Percentiles rank a stretch among this genome's conserved stretches.
Evolutionary conservation across 2,329 filamentous ascomycete species (phyloP).

Genomic region (Colletotrichum higginsianum): DNA sequence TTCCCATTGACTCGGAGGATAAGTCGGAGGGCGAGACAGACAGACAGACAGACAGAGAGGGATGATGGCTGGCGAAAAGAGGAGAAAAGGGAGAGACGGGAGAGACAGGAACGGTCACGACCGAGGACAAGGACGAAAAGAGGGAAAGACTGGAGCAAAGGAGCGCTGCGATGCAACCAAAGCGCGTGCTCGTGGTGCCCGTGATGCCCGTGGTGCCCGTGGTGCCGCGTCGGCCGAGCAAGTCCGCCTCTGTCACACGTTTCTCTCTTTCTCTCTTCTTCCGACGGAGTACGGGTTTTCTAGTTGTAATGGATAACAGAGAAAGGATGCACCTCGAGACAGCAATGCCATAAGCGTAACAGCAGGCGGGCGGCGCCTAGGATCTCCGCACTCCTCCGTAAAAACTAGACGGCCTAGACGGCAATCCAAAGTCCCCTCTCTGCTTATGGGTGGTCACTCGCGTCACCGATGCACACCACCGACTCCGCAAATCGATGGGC

Average conservation of each 20-base stretch:
- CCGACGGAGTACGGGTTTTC: constrained; percentile 8
- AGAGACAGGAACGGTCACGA: constrained; percentile 1
- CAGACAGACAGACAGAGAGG: not conserved
- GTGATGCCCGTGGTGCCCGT: constrained; percentile 20
- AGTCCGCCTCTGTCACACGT: constrained; percentile 45
- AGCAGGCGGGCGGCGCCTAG: not conserved
- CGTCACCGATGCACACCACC: constrained; percentile 10
- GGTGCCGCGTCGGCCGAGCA: constrained; percentile 36
- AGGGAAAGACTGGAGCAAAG: constrained; percentile 15
- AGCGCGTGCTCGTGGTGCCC: constrained; percentile 27
- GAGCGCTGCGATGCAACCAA: constrained; percentile 31
- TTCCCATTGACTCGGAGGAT: not conserved
- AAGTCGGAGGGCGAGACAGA: constrained; percentile 9
- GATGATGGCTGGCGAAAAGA: not conserved
- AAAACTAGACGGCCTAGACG: constrained; percentile 10
- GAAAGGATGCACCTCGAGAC: constrained; percentile 15
- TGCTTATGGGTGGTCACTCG: constrained; percentile 15
- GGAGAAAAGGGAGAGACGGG: constrained; percentile 4
- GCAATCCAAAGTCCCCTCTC: constrained; percentile 6
- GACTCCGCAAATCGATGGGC: not conserved
- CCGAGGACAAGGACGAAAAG: not conserved
- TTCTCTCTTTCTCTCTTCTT: constrained; percentile 15
- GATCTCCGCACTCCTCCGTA: constrained; percentile 11
- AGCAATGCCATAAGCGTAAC: not conserved
- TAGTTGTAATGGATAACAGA: constrained; percentile 23